phyloP scores from a whole-genome alignment of 805 yeast genomes.

The Yarrowia sp. region DNA sequence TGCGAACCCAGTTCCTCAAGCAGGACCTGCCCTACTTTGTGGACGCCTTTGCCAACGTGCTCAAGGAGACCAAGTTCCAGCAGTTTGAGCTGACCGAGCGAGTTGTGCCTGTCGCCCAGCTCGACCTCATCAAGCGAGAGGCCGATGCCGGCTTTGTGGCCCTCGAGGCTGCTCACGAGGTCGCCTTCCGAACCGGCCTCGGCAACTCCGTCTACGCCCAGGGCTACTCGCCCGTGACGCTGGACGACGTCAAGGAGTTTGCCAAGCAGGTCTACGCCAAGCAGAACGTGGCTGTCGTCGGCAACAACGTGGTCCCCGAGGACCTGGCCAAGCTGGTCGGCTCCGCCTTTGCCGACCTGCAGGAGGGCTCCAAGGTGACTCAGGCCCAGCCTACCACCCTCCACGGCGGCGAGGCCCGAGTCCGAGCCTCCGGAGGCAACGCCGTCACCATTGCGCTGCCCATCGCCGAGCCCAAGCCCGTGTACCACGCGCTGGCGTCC shows the following conservation, averaged over 20 bases:
- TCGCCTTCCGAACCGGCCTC: constrained; percentile 81
- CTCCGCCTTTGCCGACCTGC: constrained; percentile 54
- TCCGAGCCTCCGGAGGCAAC: constrained; percentile 61
- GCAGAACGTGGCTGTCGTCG: constrained; percentile 68
- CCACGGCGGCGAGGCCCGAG: constrained; percentile 60
- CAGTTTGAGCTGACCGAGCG: constrained; percentile 81
- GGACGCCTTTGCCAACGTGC: constrained; percentile 72
- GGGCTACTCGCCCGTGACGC: constrained; percentile 55
- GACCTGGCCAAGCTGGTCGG: constrained; percentile 68
- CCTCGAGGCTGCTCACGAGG: constrained; percentile 71
- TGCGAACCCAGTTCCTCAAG: constrained; percentile 78
- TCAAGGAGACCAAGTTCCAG: constrained; percentile 65
- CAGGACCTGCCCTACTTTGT: constrained; percentile 91
- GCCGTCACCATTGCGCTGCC: constrained; percentile 83
- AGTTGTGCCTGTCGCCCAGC: constrained; percentile 72
- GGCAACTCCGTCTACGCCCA: constrained; percentile 80
- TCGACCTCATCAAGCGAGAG: constrained; percentile 51
- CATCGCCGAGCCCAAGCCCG: constrained; percentile 53
- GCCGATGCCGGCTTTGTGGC: constrained; percentile 58
- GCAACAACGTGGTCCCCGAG: constrained; percentile 66
- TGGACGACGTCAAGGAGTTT: constrained; percentile 64
- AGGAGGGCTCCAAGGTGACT: constrained; percentile 56
- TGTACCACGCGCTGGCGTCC: constrained; percentile 67
- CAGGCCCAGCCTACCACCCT: constrained; percentile 45
- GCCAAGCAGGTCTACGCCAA: constrained; percentile 67